Evolutionary conservation across 176 grass and related monocot genomes (phyloP).

Genomic region (Luzula sylvatica): DNA sequence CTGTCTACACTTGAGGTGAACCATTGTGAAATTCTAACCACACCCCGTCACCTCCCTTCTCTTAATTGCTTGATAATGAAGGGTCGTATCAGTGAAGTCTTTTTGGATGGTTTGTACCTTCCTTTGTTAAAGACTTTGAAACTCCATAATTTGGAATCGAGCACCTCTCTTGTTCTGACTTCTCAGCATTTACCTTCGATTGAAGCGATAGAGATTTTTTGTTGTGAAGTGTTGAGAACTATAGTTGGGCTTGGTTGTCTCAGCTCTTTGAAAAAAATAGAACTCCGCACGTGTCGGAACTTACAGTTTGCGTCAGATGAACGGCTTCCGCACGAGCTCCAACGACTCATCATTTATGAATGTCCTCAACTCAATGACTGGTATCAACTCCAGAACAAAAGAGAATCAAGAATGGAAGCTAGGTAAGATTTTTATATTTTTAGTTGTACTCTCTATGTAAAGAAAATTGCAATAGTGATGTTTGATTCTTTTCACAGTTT

Average conservation of each 20-base stretch:
- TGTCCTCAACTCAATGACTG: not conserved
- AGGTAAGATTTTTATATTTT: no score
- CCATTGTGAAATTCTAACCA: not conserved
- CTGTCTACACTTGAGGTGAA: not conserved
- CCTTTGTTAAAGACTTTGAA: conserved; percentile 1
- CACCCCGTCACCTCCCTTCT: not conserved
- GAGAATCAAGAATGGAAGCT: no score
- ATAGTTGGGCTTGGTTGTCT: not conserved
- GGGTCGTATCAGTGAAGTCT: not conserved
- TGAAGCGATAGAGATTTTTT: not conserved
- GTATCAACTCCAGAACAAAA: not conserved
- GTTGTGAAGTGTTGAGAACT: not conserved
- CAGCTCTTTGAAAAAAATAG: not conserved
- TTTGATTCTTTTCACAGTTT: no score
- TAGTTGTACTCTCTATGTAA: no score
- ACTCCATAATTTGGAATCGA: not conserved
- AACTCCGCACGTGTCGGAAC: not conserved
- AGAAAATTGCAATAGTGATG: no score
- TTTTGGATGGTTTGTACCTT: not conserved
- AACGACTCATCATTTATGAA: not conserved
- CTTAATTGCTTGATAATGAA: not conserved
- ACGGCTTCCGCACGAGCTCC: not conserved
- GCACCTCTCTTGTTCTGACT: not conserved
- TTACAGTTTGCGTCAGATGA: not conserved
- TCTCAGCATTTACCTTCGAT: not conserved